These are phyloP conservation scores for Funneliformis geosporum DNA, from an alignment of 192 early-diverging fungal genomes.

Conservation along the genomic window DNA sequence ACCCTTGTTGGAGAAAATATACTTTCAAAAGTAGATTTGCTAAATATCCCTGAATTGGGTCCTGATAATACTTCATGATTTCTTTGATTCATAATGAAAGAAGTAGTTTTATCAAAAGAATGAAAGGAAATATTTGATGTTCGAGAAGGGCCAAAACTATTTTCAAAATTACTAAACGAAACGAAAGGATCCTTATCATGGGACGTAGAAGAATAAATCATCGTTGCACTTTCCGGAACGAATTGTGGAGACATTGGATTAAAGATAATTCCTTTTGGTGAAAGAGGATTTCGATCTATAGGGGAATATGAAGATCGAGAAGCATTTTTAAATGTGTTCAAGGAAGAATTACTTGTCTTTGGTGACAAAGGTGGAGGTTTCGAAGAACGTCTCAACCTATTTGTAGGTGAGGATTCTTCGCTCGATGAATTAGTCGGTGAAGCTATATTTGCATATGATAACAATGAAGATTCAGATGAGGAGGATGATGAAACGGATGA, in stretches of 20 bases:
- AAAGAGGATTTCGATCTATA: background rate
- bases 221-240: background rate
- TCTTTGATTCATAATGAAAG: background rate
- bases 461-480: no score
- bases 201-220: background rate
- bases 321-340: background rate
- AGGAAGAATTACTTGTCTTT: background rate
- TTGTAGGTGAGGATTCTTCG: background rate
- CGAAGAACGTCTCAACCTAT: background rate
- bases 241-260: no score
- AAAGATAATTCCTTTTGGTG: conserved; percentile 3
- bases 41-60: conserved; percentile 11
- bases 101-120: background rate
- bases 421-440: conserved; percentile 23
- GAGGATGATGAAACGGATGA: no score
- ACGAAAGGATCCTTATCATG: background rate
- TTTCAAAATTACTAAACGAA: background rate
- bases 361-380: conserved; percentile 7
- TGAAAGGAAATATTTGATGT: background rate
- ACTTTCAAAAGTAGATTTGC: conserved; percentile 9
- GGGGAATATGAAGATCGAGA: background rate
- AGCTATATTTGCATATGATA: background rate
- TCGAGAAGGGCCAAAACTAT: background rate
- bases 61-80: background rate
- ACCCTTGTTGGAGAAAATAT: conserved; percentile 28